Evolutionary conservation across 1,139 yeast species (phyloP).

Genomic region (Lodderomyces orthopsilosis): DNA sequence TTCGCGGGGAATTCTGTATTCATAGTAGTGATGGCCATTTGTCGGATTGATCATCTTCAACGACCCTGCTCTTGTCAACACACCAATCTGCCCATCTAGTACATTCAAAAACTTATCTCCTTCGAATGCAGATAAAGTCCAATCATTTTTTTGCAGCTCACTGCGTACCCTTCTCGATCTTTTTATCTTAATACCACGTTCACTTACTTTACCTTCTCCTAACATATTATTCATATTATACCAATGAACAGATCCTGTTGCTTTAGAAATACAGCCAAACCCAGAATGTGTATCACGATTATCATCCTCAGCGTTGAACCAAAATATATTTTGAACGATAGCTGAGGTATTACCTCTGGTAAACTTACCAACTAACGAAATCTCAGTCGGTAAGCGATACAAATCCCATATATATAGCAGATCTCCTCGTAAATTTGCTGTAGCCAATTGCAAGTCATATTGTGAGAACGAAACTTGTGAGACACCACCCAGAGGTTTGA

Average conservation of each 20-base stretch:
- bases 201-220: constrained; percentile 27
- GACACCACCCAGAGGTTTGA: constrained; percentile 62
- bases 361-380: constrained; percentile 58
- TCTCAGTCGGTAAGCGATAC: constrained; percentile 48
- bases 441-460: constrained; percentile 56
- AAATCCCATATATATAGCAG: constrained; percentile 64
- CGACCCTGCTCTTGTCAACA: constrained; percentile 34
- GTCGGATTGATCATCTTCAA: constrained; percentile 41
- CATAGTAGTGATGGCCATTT: constrained; percentile 43
- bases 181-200: constrained; percentile 6
- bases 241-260: constrained; percentile 65
- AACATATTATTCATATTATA: constrained; percentile 43
- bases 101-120: constrained; percentile 30
- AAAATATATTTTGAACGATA: constrained; percentile 46
- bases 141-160: constrained; percentile 28
- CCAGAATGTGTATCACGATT: constrained; percentile 21
- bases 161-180: background rate
- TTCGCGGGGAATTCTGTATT: constrained; percentile 42
- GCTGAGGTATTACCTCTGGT: constrained; percentile 66
- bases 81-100: constrained; percentile 34
- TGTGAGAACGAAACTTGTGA: constrained; percentile 63
- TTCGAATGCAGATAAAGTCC: constrained; percentile 39
- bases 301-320: constrained; percentile 40
- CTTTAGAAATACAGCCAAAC: constrained; percentile 54
- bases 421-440: constrained; percentile 62